Conservation (phyloP, 371 early-diverging fungal species). For the Circinella umbellata region DNA sequence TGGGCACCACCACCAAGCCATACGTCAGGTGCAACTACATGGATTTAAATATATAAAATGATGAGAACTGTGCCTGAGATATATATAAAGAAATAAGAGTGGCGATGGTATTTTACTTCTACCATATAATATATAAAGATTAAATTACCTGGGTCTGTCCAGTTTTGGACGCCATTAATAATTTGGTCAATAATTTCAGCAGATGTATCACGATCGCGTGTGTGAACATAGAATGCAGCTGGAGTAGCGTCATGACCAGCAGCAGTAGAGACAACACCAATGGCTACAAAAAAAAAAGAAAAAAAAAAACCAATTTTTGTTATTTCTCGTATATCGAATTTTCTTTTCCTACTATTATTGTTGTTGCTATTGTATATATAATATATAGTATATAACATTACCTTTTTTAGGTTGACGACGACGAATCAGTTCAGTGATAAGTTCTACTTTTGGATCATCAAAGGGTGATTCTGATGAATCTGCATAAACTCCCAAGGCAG, state of each 20-base stretch:
- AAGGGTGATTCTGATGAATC: constrained; percentile 59
- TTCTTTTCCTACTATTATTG: no score
- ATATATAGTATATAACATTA: no score
- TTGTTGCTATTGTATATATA: no score
- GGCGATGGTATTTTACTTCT: no score
- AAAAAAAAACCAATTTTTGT: no score
- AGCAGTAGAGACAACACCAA: constrained; percentile 79
- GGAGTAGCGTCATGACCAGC: constrained; percentile 78
- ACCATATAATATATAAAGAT: no score
- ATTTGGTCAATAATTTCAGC: constrained; percentile 69
- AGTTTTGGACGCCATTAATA: constrained; percentile 55
- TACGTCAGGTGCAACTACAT: constrained; percentile 70
- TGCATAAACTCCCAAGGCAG: constrained; percentile 69
- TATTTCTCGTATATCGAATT: no score
- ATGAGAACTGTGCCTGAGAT: no score
- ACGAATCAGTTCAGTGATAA: constrained; percentile 72
- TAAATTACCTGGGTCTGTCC: constrained; percentile 21
- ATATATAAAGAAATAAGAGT: no score
- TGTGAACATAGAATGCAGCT: constrained; percentile 71
- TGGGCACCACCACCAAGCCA: constrained; percentile 71
- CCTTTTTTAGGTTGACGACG: constrained; percentile 69
- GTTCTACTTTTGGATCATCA: constrained; percentile 69
- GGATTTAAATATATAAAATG: no score
- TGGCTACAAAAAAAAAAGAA: constrained; percentile 8
- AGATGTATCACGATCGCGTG: constrained; percentile 57